Base-by-base conservation (phyloP, 2,329 filamentous ascomycete genomes). In the Neofusicoccum parvum region DNA sequence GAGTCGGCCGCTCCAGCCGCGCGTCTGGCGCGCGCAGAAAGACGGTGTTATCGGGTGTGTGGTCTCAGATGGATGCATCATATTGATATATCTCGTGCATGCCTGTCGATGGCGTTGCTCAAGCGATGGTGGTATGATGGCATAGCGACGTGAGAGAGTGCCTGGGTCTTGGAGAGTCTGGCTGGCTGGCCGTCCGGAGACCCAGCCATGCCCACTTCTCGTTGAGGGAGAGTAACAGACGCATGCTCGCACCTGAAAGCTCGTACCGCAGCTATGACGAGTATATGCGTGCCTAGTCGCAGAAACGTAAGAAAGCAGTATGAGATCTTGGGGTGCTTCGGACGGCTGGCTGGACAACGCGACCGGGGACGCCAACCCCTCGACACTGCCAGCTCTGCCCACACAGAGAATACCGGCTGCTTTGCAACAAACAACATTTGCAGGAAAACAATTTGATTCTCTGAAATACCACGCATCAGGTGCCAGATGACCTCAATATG, bases 41-140 rank as follows among this genome's bases (percentile, higher is more conserved):
- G 39, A 15, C 14, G 43, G 43, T 60, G 56, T 37, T 14, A n/a
- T 27, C 15, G 27, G 27, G 27, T 7, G 27, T 7, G 6, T 6
- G 10, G 56, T 60, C 27, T 60, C 56, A 60, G 41, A 60, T 23
- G 56, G 43, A 60, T 60, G 56, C 56, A 34, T n/a, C 17, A 20
- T 15, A 9, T 12, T 3, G 27, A 59, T 27, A 17, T 12, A 32
- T n/a, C 10, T 23, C 15, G 23, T 17, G 17, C 10, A 7, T 32
- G 27, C 27, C 1, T 32, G 6, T 58, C 5, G 37, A 58, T 15
- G 11, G 23, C 53, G 12, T 32, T 59, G 17, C 11, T 17, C 14
- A 10, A 7, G 20, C n/a, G 54, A 17, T 46, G 39, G 54, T 10
- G 14, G 23, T n/a, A n/a, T 59, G 39, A 15, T n/a, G 23, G 27